These are phyloP conservation scores for Astrephomene gubernaculifera DNA, from an alignment of 139 green algal genomes.

Conservation along the genomic window DNA sequence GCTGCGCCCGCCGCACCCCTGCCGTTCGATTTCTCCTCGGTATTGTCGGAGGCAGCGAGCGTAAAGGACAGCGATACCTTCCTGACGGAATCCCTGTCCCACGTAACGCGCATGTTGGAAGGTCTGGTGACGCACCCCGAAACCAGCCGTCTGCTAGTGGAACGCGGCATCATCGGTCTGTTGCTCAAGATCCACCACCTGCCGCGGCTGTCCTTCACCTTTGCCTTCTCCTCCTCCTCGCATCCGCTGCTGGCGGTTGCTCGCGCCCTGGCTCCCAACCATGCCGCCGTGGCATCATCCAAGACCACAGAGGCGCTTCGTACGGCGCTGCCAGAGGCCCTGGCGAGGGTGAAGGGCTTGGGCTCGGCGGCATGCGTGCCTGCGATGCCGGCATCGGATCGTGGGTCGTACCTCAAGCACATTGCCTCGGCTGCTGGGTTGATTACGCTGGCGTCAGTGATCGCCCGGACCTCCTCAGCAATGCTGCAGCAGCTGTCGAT, in stretches of 20 bases:
- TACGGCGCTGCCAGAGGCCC: slow-evolving; percentile 4
- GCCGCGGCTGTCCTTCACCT: slow-evolving; percentile 77
- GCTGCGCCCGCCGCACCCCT: neutral
- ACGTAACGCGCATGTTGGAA: slow-evolving; percentile 87
- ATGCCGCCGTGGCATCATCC: slow-evolving; percentile 47
- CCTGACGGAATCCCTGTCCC: slow-evolving; percentile 81
- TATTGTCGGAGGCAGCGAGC: slow-evolving; percentile 18
- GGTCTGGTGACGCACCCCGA: slow-evolving; percentile 79
- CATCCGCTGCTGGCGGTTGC: slow-evolving; percentile 87
- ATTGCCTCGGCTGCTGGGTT: slow-evolving; percentile 70
- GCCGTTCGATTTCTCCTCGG: slow-evolving; percentile 44
- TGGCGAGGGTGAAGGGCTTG: neutral
- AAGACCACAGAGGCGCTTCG: slow-evolving; percentile 53
- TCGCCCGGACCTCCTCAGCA: slow-evolving; percentile 68
- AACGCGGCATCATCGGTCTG: slow-evolving; percentile 80
- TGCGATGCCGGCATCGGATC: slow-evolving; percentile 22
- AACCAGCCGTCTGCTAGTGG: slow-evolving; percentile 77
- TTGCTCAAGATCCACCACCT: slow-evolving; percentile 86
- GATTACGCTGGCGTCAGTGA: slow-evolving; percentile 68
- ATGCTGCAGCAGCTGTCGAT: slow-evolving; percentile 66
- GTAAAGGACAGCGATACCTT: slow-evolving; percentile 43
- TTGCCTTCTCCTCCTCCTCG: slow-evolving; percentile 78
- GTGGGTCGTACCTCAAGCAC: slow-evolving; percentile 62
- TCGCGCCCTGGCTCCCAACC: slow-evolving; percentile 67
- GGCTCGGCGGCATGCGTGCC: slow-evolving; percentile 40